These are phyloP conservation scores for Teunomyces gatunensis DNA, from an alignment of 805 yeast genomes.

Conservation along the genomic window DNA sequence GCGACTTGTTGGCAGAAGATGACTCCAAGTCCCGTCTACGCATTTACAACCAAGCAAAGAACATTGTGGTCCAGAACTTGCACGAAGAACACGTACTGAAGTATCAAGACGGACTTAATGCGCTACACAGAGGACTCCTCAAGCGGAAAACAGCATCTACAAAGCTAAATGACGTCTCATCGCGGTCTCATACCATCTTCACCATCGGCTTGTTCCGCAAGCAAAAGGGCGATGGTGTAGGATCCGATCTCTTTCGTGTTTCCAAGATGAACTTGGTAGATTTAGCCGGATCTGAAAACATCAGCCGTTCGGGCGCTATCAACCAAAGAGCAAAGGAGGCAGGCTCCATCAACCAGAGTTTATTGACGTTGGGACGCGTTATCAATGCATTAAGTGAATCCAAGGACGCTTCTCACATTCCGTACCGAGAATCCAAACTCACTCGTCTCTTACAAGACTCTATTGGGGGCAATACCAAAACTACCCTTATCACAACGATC, in stretches of 20 bases:
- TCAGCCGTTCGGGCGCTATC: constrained; percentile 81
- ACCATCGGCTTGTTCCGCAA: constrained; percentile 56
- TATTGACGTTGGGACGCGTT: constrained; percentile 84
- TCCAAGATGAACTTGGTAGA: constrained; percentile 85
- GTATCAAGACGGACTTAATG: constrained; percentile 54
- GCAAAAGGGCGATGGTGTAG: constrained; percentile 24
- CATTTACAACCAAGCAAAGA: constrained; percentile 21
- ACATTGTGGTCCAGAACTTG: constrained; percentile 59
- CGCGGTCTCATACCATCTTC: constrained; percentile 77
- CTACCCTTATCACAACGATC: constrained; percentile 82
- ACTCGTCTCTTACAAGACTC: constrained; percentile 72
- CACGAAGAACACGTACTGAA: constrained; percentile 57
- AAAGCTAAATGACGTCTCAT: constrained; percentile 68
- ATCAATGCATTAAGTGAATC: constrained; percentile 55
- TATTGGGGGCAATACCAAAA: constrained; percentile 84
- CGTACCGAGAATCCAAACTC: constrained; percentile 80
- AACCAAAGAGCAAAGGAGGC: constrained; percentile 90
- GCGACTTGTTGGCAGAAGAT: constrained; percentile 64
- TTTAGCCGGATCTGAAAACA: constrained; percentile 93
- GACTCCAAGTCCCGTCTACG: constrained; percentile 23
- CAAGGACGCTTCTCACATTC: constrained; percentile 54
- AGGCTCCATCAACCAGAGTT: constrained; percentile 86
- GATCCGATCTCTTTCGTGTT: constrained; percentile 26
- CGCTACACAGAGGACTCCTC: constrained; percentile 55
- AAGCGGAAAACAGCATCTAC: constrained; percentile 69